Evolutionary conservation across 129 eudicot genomes (phyloP).

Genomic region (Chrysanthemum makinoi): DNA sequence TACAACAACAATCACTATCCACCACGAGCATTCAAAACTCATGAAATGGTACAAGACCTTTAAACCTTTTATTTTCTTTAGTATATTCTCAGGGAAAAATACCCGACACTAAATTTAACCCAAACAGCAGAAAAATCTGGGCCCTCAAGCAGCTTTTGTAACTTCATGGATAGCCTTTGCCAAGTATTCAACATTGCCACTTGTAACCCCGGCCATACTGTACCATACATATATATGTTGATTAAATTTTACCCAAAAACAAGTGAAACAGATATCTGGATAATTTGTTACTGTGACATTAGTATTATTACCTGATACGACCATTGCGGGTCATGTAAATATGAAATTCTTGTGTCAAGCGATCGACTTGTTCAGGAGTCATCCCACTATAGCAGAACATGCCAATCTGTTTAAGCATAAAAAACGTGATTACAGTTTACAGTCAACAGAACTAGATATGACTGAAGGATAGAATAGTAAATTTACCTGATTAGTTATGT

Average conservation of each 20-base stretch:
- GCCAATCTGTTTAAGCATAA: conserved; percentile 71
- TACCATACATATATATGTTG: conserved; percentile 1
- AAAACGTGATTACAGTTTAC: background rate
- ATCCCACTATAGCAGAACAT: conserved; percentile 98
- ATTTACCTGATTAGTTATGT: conserved; percentile 85
- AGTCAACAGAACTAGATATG: background rate
- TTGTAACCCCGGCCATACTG: conserved; percentile 99
- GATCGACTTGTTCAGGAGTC: conserved; percentile 97
- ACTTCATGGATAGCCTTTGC: conserved; percentile 93
- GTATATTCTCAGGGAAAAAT: conserved; percentile 16
- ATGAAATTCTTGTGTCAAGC: conserved; percentile 79
- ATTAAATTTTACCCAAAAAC: conserved; percentile 3
- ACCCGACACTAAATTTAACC: conserved; percentile 10
- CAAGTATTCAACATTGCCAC: conserved; percentile 89
- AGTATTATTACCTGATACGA: conserved; percentile 72
- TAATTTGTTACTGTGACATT: background rate
- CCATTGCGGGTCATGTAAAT: conserved; percentile 96
- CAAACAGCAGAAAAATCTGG: background rate
- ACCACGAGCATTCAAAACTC: conserved; percentile 19
- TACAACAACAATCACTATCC: conserved; percentile 1
- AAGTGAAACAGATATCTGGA: background rate
- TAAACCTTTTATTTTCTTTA: conserved; percentile 24
- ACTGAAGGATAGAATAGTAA: background rate
- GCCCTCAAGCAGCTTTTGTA: conserved; percentile 51
- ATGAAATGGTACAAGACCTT: conserved; percentile 10